Conservation (phyloP, 768 basidiomycete species). For the Guyanaporus albipodus region DNA sequence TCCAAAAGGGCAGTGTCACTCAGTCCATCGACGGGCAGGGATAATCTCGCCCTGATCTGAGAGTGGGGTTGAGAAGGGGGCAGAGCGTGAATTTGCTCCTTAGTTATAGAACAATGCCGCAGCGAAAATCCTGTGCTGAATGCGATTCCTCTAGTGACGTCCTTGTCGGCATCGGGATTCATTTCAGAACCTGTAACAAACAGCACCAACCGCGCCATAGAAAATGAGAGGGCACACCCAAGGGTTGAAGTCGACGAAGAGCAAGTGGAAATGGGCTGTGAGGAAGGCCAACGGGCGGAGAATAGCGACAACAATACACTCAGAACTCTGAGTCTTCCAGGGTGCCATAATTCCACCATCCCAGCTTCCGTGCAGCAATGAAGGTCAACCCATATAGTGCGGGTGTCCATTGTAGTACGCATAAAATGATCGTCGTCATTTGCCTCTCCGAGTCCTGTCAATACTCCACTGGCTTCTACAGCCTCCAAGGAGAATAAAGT, state of each 20-base stretch:
- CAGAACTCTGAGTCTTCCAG: constrained; percentile 51
- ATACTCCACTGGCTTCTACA: constrained; percentile 44
- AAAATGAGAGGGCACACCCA: constrained; percentile 53
- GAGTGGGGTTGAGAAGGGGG: constrained; percentile 30
- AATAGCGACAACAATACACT: constrained; percentile 44
- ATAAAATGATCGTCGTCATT: constrained; percentile 40
- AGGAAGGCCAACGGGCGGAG: constrained; percentile 19
- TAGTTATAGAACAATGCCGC: constrained; percentile 49
- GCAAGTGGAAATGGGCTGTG: constrained; percentile 6
- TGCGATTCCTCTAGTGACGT: constrained; percentile 67
- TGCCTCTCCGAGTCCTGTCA: constrained; percentile 47
- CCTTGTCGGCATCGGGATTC: constrained; percentile 63
- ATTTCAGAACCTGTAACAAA: constrained; percentile 79
- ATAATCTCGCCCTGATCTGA: constrained; percentile 50
- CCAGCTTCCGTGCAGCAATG: constrained; percentile 53
- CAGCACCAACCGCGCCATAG: constrained; percentile 58
- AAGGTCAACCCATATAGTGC: constrained; percentile 43
- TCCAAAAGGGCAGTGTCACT: constrained; percentile 43
- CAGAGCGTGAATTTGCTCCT: constrained; percentile 16
- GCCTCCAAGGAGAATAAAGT: constrained; percentile 58
- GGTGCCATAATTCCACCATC: constrained; percentile 67
- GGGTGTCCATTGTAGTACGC: constrained; percentile 39
- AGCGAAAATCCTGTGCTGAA: constrained; percentile 50
- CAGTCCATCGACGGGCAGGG: constrained; percentile 49
- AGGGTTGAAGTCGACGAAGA: constrained; percentile 42